Base-by-base conservation (phyloP, 2,329 filamentous ascomycete species). In the Cadophora sp. region DNA sequence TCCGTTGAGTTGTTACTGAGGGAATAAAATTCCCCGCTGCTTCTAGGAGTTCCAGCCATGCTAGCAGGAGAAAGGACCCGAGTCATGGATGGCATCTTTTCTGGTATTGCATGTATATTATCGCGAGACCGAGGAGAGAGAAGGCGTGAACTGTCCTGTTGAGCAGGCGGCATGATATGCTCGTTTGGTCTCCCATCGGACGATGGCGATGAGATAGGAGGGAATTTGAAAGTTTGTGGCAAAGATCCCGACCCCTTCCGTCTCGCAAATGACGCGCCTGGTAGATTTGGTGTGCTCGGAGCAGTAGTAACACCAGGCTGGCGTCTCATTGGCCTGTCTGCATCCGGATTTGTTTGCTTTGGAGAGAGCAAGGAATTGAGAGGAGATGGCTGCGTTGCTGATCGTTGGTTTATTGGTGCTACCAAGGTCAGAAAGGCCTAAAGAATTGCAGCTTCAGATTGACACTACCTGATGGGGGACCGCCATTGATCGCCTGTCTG, bases 1-100 rank as follows among this genome's bases (percentile, higher is more conserved):
- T 99, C 96, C 18, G 91, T 93, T 7, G 96, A 98, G 76, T 97
- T 91, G 77, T 98, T 97, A 81, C 95, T 97, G 77, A 95, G 81
- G 0, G 94, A 94, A 78, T 97, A 98, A 74, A 98, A 96, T 75
- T 99, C 96, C 63, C 91, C 92, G 77, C 96, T 99, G 71, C 93
- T 97, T 73, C 96, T 85, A 27, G 93, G 94, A 33, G 95, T 98
- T 4, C 87, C 90, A 63, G 87, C 88, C 68, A 87, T 87, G 73
- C 92, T 96, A 18, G 91, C 90, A 39, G 91, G 90, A 3, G 94
- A 93, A 62, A 97, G 83, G 61, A 97, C 88, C 60, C 90, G 84
- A 5, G 86, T 20, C 88, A 66, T 84, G 0, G 89, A 87, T 27
- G 85, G 83, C 16, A 84, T 80, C 73, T 83, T 86, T 73, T 89